Evolutionary conservation across 192 early-diverging fungal genomes (phyloP).

Genomic region (Coemansia sp.): DNA sequence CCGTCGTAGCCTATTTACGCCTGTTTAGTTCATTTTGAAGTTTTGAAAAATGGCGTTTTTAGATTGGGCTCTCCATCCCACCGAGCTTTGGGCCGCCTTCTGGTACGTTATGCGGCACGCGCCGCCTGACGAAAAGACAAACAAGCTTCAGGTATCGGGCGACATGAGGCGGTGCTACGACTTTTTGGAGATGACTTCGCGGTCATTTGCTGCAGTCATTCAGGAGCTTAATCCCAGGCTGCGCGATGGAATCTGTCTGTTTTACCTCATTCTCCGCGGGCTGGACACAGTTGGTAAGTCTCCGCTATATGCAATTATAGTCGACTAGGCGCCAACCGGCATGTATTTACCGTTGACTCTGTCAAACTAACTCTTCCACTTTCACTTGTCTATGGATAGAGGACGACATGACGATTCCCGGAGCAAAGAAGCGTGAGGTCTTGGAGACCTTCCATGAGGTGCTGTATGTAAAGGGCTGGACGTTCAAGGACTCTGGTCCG

Average conservation of each 20-base stretch:
- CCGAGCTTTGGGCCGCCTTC: slow-evolving; percentile 83
- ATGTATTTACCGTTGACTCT: not conserved
- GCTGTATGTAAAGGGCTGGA: slow-evolving; percentile 80
- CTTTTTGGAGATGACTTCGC: slow-evolving; percentile 91
- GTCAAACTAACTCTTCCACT: not conserved
- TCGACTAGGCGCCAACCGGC: not conserved
- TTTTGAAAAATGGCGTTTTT: slow-evolving; percentile 57
- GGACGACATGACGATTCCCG: slow-evolving; percentile 94
- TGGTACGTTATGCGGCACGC: slow-evolving; percentile 64
- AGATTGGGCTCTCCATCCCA: slow-evolving; percentile 77
- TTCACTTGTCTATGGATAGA: slow-evolving; percentile 44
- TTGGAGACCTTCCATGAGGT: slow-evolving; percentile 81
- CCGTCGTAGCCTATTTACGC: not conserved
- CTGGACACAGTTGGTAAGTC: slow-evolving; percentile 88
- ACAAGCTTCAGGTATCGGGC: slow-evolving; percentile 55
- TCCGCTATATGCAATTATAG: not conserved
- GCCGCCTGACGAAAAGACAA: slow-evolving; percentile 61
- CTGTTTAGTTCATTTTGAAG: not conserved
- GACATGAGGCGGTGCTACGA: slow-evolving; percentile 81
- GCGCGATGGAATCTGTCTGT: slow-evolving; percentile 87
- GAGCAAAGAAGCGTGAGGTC: slow-evolving; percentile 74
- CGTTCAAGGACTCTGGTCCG: slow-evolving; percentile 80
- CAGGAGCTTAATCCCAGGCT: slow-evolving; percentile 79
- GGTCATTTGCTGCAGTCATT: slow-evolving; percentile 96
- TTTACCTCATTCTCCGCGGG: slow-evolving; percentile 94